Evolutionary conservation across 306 rosid species (phyloP).

Genomic region (Pyrus bretschneideri): DNA sequence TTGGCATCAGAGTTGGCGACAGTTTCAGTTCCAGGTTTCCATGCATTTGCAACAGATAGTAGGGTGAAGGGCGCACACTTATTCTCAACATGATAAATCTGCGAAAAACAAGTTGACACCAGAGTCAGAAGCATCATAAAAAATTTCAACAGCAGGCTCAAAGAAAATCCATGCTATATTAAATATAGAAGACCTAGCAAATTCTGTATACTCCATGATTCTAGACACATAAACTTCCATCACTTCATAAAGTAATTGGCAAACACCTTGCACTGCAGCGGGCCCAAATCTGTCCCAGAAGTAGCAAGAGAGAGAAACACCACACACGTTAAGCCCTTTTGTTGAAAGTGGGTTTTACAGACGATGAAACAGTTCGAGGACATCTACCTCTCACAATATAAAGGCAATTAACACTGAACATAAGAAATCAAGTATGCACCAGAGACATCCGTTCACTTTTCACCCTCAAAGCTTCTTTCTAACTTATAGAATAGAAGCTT

Average conservation of each 20-base stretch:
- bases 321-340: neutral
- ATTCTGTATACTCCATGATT: neutral
- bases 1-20: constrained; percentile 31
- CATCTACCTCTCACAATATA: neutral
- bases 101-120: constrained; percentile 19
- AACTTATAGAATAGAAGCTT: neutral
- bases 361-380: neutral
- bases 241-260: neutral
- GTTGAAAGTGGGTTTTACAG: neutral
- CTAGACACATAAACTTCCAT: neutral
- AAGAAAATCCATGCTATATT: neutral
- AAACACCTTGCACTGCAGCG: neutral
- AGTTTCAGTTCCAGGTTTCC: constrained; percentile 43
- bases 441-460: neutral
- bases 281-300: neutral
- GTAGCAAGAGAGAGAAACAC: neutral
- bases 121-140: constrained; percentile 2
- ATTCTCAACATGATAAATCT: constrained; percentile 69
- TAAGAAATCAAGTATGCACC: neutral
- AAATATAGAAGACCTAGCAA: neutral
- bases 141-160: constrained; percentile 1
- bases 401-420: neutral
- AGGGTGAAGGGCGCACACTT: constrained; percentile 43
- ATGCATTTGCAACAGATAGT: constrained; percentile 46
- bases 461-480: too few species aligned